Conservation (phyloP, 140 eudicot genomes). For the Bidens hawaiensis region DNA sequence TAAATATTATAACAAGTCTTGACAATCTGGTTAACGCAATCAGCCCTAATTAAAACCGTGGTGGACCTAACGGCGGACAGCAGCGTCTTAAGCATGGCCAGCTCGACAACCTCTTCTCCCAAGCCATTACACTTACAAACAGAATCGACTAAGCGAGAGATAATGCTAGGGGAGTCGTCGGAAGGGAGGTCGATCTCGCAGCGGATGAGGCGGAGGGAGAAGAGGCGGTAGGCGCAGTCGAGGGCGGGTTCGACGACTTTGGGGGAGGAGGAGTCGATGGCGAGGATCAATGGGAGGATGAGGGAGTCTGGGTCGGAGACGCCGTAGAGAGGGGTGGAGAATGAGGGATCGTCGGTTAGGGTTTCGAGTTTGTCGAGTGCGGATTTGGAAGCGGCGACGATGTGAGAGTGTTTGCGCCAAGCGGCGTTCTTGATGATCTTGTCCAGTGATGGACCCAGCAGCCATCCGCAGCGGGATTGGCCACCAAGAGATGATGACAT, state of each 20-base stretch:
- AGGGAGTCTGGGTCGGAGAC: constrained; percentile 56
- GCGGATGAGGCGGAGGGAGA: constrained; percentile 64
- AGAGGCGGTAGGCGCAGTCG: constrained; percentile 53
- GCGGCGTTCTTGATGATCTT: constrained; percentile 94
- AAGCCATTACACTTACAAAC: constrained; percentile 72
- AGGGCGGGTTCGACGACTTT: constrained; percentile 92
- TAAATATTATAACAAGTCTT: constrained; percentile 84
- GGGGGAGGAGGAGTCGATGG: constrained; percentile 66
- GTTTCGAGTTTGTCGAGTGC: constrained; percentile 76
- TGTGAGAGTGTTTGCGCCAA: constrained; percentile 90
- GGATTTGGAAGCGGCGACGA: constrained; percentile 83
- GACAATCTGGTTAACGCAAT: constrained; percentile 69
- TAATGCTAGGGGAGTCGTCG: no score
- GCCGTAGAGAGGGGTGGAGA: constrained; percentile 65
- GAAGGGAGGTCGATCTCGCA: constrained; percentile 43
- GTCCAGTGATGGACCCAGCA: constrained; percentile 90
- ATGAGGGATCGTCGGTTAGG: constrained; percentile 43
- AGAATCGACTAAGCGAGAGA: constrained; percentile 54
- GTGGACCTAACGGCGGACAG: constrained; percentile 78
- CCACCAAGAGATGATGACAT: constrained; percentile 75
- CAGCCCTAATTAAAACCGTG: constrained; percentile 46
- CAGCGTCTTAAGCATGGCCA: constrained; percentile 57
- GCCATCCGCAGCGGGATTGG: constrained; percentile 86
- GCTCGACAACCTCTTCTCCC: constrained; percentile 74
- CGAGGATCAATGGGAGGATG: constrained; percentile 65